phyloP scores from a whole-genome alignment of 2,329 filamentous ascomycete genomes.

The Colletotrichum chlorophyti region DNA sequence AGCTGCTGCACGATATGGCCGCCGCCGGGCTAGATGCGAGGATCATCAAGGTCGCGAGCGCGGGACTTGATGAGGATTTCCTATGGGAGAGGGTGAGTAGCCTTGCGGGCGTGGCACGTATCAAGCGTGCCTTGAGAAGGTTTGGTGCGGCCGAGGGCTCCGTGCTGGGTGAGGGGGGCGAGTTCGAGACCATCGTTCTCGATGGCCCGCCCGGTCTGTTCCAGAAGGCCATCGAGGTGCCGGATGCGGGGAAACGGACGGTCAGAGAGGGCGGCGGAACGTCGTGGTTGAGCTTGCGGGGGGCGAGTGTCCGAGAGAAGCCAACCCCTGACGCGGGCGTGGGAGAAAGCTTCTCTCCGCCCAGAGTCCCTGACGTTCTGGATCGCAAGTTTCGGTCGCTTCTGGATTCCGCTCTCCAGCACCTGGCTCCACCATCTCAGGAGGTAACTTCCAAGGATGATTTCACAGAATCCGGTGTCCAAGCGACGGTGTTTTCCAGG shows the following conservation, averaged over 20 bases:
- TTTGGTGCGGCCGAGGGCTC: slow-evolving; percentile 76
- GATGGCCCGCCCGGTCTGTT: slow-evolving; percentile 79
- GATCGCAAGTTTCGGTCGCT: slow-evolving; percentile 65
- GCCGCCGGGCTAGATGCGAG: slow-evolving; percentile 81
- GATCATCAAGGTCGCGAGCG: slow-evolving; percentile 93
- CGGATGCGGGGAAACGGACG: slow-evolving; percentile 56
- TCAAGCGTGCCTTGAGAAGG: slow-evolving; percentile 63
- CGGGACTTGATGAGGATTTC: slow-evolving; percentile 80
- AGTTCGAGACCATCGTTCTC: slow-evolving; percentile 92
- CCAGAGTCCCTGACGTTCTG: slow-evolving; percentile 69
- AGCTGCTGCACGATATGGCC: slow-evolving; percentile 83
- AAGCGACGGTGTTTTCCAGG: neutral
- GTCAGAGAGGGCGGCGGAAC: slow-evolving; percentile 78
- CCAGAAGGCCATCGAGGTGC: slow-evolving; percentile 71
- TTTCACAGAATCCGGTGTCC: neutral
- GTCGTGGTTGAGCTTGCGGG: slow-evolving; percentile 70
- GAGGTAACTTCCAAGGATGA: neutral
- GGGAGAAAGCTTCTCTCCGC: slow-evolving; percentile 25
- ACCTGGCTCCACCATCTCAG: neutral
- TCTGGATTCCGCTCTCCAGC: slow-evolving; percentile 39
- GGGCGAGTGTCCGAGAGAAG: slow-evolving; percentile 60
- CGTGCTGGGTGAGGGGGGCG: slow-evolving; percentile 89
- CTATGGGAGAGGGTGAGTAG: slow-evolving; percentile 83
- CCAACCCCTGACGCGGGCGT: slow-evolving; percentile 19
- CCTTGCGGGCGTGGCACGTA: slow-evolving; percentile 49